Evolutionary conservation across 257 asterid species (phyloP).

Genomic region (Handroanthus guayacan): DNA sequence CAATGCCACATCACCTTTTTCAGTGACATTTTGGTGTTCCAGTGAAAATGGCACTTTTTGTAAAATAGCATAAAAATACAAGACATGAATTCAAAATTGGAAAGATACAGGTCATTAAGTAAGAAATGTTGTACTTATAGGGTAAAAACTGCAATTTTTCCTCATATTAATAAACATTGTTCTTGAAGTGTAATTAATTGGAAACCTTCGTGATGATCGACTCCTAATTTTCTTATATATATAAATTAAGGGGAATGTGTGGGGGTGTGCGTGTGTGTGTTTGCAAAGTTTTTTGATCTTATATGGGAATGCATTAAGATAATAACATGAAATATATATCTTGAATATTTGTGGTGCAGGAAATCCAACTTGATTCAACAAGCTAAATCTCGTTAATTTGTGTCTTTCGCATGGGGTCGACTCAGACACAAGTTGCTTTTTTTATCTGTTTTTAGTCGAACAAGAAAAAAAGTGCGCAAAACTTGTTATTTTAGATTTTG

Average conservation of each 20-base stretch:
- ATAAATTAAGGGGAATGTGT: too few species aligned
- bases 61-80: too few species aligned
- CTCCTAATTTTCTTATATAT: too few species aligned
- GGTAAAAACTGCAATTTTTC: too few species aligned
- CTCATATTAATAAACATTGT: not conserved
- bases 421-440: slow-evolving; percentile 3
- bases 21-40: too few species aligned
- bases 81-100: too few species aligned
- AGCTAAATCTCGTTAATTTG: slow-evolving; percentile 11
- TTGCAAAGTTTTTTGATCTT: not conserved
- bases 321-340: not conserved
- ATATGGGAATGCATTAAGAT: not conserved
- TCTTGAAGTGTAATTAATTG: not conserved
- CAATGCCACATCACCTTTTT: too few species aligned
- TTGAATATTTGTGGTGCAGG: slow-evolving; percentile 26
- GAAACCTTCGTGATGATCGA: too few species aligned
- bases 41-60: too few species aligned
- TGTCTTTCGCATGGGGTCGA: slow-evolving; percentile 24
- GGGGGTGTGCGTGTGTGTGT: not conserved
- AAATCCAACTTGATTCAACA: slow-evolving; percentile 22
- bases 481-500: slow-evolving; percentile 40
- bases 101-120: too few species aligned
- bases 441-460: slow-evolving; percentile 30
- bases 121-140: too few species aligned
- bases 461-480: slow-evolving; percentile 30